These are phyloP conservation scores for Atalantia buxifolia DNA, from an alignment of 345 rosid species.

Conservation along the genomic window DNA sequence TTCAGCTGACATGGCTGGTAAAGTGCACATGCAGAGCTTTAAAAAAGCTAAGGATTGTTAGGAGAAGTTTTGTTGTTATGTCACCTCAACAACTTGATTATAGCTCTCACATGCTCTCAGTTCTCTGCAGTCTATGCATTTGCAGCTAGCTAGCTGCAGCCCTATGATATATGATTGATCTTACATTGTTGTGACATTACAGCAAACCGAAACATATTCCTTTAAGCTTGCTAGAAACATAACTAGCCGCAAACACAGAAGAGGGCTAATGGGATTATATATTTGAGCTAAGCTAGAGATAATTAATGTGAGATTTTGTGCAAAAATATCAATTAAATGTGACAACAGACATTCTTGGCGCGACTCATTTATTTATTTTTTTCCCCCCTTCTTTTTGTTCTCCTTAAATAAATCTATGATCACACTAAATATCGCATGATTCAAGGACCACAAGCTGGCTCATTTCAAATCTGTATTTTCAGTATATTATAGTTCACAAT, in stretches of 20 bases:
- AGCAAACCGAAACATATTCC: too few relatives aligned
- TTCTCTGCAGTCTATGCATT: neutral
- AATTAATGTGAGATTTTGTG: neutral
- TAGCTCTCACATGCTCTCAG: constrained; percentile 9
- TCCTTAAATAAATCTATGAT: neutral
- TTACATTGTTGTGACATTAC: neutral
- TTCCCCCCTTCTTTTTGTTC: neutral
- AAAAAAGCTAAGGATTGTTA: neutral
- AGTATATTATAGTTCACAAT: neutral
- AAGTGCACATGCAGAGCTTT: constrained; percentile 26
- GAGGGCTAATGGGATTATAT: neutral
- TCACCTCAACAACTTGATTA: neutral
- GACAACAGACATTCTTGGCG: neutral
- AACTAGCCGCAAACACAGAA: neutral
- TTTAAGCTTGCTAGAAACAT: neutral
- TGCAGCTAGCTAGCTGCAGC: neutral
- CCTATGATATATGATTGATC: neutral
- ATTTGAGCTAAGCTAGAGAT: neutral
- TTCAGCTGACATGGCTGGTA: constrained; percentile 4
- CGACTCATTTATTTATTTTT: neutral
- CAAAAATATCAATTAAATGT: neutral
- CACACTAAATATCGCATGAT: neutral
- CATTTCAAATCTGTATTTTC: constrained; percentile 8
- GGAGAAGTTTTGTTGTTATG: neutral
- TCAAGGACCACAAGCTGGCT: constrained; percentile 7